A percentile compares a stretch with the other conserved stretches of the same genome.
phyloP scores from a whole-genome alignment of 192 early-diverging fungal genomes.

The Bifiguratus adelaidae region DNA sequence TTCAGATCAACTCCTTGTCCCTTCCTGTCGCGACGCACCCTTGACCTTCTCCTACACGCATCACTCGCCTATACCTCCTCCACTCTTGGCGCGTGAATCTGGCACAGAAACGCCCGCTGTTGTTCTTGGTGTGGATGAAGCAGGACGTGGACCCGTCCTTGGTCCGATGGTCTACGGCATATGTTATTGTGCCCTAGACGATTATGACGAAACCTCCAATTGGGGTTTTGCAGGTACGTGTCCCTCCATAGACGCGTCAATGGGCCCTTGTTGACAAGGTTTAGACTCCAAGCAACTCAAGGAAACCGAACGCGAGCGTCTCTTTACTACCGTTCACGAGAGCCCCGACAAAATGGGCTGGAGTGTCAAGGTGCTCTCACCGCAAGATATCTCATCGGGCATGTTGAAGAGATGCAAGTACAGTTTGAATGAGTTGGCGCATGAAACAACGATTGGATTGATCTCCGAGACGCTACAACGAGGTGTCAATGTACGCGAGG shows the following conservation, averaged over 20 bases:
- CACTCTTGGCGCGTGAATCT: not conserved
- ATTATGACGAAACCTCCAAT: conserved; percentile 49
- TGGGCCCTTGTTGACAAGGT: not conserved
- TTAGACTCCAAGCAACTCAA: conserved; percentile 92
- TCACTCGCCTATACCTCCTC: conserved; percentile 12
- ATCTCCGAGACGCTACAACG: conserved; percentile 51
- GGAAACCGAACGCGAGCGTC: conserved; percentile 55
- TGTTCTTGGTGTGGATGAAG: conserved; percentile 92
- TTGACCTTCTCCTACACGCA: conserved; percentile 31
- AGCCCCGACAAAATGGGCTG: conserved; percentile 67
- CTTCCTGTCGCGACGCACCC: conserved; percentile 10
- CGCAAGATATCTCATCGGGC: conserved; percentile 82
- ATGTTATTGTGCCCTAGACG: conserved; percentile 62
- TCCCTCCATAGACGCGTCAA: not conserved
- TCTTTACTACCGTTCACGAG: conserved; percentile 53
- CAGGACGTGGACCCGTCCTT: conserved; percentile 91
- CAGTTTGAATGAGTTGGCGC: conserved; percentile 88
- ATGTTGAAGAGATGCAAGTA: conserved; percentile 88
- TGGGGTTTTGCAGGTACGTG: conserved; percentile 74
- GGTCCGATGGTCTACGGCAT: conserved; percentile 97
- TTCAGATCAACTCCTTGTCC: too few relatives aligned
- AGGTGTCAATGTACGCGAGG: conserved; percentile 62
- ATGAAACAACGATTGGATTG: conserved; percentile 86
- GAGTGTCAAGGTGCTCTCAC: conserved; percentile 72
- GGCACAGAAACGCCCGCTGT: conserved; percentile 31